Evolutionary conservation across 176 grass and related monocot genomes (phyloP).

Genomic region (Zizania latifolia): DNA sequence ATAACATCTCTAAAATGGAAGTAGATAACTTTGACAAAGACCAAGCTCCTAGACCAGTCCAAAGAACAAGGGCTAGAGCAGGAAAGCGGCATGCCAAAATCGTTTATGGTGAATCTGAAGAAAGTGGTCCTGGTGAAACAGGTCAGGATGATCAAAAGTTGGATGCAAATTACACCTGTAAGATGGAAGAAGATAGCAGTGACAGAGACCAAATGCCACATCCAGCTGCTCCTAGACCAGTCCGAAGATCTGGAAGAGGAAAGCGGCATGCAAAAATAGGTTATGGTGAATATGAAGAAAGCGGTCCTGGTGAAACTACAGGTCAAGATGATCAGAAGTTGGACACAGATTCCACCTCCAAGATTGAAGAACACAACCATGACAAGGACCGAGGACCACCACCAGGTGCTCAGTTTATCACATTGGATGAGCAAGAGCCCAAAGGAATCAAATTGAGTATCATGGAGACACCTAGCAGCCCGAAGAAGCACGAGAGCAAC

Average conservation of each 20-base stretch:
- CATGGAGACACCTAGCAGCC: not conserved
- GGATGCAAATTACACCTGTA: not conserved
- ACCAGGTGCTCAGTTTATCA: slow-evolving; percentile 37
- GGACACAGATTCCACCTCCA: not conserved
- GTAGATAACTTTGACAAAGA: slow-evolving; percentile 1
- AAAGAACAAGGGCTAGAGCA: slow-evolving; percentile 37
- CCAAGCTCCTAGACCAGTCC: slow-evolving; percentile 35
- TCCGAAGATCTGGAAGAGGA: slow-evolving; percentile 43
- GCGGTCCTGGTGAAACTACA: slow-evolving; percentile 25
- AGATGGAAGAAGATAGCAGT: slow-evolving; percentile 19
- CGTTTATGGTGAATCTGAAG: slow-evolving; percentile 39
- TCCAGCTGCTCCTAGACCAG: slow-evolving; percentile 38
- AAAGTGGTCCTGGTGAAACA: slow-evolving; percentile 30
- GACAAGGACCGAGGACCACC: slow-evolving; percentile 21
- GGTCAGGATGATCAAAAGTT: slow-evolving; percentile 31
- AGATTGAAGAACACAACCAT: slow-evolving; percentile 18
- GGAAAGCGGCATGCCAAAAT: slow-evolving; percentile 47
- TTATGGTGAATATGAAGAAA: slow-evolving; percentile 40
- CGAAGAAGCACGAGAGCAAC: slow-evolving; percentile 21
- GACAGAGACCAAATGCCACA: slow-evolving; percentile 19
- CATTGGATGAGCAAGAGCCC: slow-evolving; percentile 24
- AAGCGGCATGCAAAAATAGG: slow-evolving; percentile 42
- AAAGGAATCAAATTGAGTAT: slow-evolving; percentile 1
- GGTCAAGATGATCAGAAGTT: slow-evolving; percentile 32
- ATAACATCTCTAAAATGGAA: slow-evolving; percentile 27